Conservation (phyloP, 1,284 basidiomycete genomes). For the Meira nashicola region DNA sequence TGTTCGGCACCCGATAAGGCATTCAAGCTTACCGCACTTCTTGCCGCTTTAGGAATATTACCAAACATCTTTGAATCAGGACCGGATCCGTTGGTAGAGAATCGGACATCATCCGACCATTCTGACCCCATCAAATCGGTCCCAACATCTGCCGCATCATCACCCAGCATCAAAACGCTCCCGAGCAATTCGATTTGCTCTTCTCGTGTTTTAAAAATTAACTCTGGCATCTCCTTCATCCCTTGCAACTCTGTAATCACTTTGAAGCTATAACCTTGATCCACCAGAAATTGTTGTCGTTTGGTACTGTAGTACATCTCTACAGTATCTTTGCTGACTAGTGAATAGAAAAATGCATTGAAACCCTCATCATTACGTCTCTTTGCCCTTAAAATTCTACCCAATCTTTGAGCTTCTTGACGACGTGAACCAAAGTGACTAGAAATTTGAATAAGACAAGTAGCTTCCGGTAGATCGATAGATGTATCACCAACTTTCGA, state of each 20-base stretch:
- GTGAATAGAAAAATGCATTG: constrained; percentile 98
- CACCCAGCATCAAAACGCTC: constrained; percentile 83
- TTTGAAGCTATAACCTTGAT: constrained; percentile 98
- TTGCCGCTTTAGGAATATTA: constrained; percentile 25
- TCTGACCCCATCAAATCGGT: constrained; percentile 66
- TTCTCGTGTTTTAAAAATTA: constrained; percentile 84
- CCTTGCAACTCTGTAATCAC: constrained; percentile 97
- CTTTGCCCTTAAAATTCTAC: constrained; percentile 90
- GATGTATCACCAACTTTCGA: constrained; percentile 99
- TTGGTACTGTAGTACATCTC: constrained; percentile 99
- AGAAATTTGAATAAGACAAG: constrained; percentile 98
- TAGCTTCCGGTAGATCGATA: constrained; percentile 97
- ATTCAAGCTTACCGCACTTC: constrained; percentile 49
- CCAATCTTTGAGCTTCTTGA: constrained; percentile 94
- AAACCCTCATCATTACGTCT: constrained; percentile 98
- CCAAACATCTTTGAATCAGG: constrained; percentile 14
- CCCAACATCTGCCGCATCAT: constrained; percentile 82
- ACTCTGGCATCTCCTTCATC: constrained; percentile 74
- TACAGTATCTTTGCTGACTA: constrained; percentile 97
- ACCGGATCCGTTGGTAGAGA: constrained; percentile 10
- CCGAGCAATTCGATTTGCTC: constrained; percentile 91
- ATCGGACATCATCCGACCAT: constrained; percentile 25
- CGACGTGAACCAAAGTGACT: constrained; percentile 97
- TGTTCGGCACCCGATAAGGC: constrained; percentile 52
- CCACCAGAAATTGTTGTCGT: constrained; percentile 96